A percentile compares a stretch with the other conserved stretches of the same genome.
These are phyloP conservation scores for Anisodus tanguticus DNA, from an alignment of 257 asterid species.

Conservation along the genomic window DNA sequence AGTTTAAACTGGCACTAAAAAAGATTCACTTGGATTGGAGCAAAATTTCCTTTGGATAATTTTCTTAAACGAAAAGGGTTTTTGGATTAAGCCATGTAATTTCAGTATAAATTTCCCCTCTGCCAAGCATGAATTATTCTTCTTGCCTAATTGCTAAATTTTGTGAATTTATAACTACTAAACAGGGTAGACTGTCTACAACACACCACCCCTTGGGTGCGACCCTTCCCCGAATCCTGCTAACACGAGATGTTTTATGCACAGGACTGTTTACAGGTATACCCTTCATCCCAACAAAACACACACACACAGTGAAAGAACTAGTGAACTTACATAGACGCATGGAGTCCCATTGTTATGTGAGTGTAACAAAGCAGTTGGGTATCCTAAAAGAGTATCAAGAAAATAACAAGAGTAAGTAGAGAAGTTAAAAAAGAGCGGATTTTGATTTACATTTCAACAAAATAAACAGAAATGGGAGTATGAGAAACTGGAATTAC, in stretches of 20 bases:
- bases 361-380: slow-evolving; percentile 16
- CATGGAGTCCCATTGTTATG: not conserved
- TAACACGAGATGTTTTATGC: too few species aligned
- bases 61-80: not conserved
- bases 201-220: not conserved
- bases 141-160: not conserved
- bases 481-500: not conserved
- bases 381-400: slow-evolving; percentile 10
- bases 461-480: not conserved
- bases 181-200: too few species aligned
- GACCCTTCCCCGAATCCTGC: too few species aligned
- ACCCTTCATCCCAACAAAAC: not conserved
- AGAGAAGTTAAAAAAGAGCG: not conserved
- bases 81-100: not conserved
- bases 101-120: not conserved
- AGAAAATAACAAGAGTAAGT: not conserved
- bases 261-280: not conserved
- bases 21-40: not conserved
- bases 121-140: not conserved
- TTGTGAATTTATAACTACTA: not conserved
- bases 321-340: not conserved
- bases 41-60: not conserved
- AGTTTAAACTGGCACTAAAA: not conserved
- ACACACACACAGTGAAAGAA: not conserved
- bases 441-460: not conserved